Percentiles rank a stretch among this genome's conserved stretches.
Evolutionary conservation across 139 green algal species (phyloP).

Genomic region (Ulvella scutata): DNA sequence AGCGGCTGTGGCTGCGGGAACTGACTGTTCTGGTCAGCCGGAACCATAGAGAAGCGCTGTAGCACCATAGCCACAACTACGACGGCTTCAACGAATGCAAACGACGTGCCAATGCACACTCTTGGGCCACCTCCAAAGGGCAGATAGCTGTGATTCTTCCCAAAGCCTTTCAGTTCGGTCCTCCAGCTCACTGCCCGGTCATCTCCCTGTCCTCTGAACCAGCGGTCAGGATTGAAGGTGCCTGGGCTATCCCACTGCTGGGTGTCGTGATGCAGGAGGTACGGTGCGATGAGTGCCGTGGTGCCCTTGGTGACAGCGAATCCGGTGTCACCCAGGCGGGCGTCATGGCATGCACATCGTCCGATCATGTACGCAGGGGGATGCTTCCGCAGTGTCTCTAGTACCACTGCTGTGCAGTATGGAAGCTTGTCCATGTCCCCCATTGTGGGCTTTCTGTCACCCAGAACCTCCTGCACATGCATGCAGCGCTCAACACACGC

Average conservation of each 20-base stretch:
- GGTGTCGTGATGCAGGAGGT: constrained; percentile 60
- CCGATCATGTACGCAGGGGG: constrained; percentile 82
- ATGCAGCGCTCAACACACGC: no score
- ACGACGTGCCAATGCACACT: constrained; percentile 79
- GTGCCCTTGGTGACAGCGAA: constrained; percentile 11
- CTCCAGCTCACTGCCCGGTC: constrained; percentile 6
- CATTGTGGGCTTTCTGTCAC: neutral
- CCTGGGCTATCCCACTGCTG: constrained; percentile 20
- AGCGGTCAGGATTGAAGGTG: constrained; percentile 48
- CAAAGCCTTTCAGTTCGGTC: constrained; percentile 26
- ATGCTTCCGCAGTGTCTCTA: constrained; percentile 66
- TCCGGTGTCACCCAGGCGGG: constrained; percentile 7
- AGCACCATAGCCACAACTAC: constrained; percentile 52
- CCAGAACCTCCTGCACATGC: constrained; percentile 11
- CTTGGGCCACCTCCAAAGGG: constrained; percentile 63
- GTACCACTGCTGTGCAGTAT: constrained; percentile 42
- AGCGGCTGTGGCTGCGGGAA: constrained; percentile 37
- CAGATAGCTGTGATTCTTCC: constrained; percentile 45
- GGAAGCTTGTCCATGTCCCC: constrained; percentile 21
- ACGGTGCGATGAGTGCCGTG: constrained; percentile 23
- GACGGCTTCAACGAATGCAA: constrained; percentile 77
- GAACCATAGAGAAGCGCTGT: constrained; percentile 27
- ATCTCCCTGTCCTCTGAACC: constrained; percentile 25
- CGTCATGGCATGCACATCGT: constrained; percentile 34
- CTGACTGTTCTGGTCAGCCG: neutral